These are phyloP conservation scores for Dioscorea cayenensis DNA, from an alignment of 116 monocot genomes.

Conservation along the genomic window DNA sequence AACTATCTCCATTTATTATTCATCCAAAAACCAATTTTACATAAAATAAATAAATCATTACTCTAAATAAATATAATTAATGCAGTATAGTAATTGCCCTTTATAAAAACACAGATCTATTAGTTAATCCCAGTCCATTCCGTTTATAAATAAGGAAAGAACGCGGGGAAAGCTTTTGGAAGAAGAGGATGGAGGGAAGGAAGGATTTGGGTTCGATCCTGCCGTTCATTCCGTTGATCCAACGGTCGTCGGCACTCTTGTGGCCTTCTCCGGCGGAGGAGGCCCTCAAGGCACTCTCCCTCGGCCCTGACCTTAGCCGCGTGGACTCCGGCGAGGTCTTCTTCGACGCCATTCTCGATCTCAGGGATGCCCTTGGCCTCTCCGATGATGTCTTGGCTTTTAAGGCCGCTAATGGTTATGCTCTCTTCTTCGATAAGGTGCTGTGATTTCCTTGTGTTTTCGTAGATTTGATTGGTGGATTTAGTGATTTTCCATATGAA, in stretches of 20 bases:
- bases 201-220: slow-evolving; percentile 60
- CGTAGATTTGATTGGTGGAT: background rate
- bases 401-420: slow-evolving; percentile 46
- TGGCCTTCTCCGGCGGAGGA: slow-evolving; percentile 58
- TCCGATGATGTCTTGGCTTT: slow-evolving; percentile 26
- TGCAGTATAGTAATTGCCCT: no score
- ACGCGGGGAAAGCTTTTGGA: no score
- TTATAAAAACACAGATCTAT: no score
- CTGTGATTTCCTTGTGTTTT: background rate
- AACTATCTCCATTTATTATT: no score
- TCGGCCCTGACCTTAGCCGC: slow-evolving; percentile 62
- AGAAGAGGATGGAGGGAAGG: slow-evolving; percentile 40
- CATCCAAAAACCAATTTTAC: no score
- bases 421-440: slow-evolving; percentile 30
- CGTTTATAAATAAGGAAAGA: no score
- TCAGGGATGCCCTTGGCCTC: slow-evolving; percentile 53
- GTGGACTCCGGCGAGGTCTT: slow-evolving; percentile 61
- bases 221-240: slow-evolving; percentile 56
- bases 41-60: no score
- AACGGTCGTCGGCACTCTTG: slow-evolving; percentile 49
- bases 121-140: no score
- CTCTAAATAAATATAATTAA: no score
- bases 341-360: slow-evolving; percentile 57
- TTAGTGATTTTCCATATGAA: no score
- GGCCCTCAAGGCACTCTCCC: slow-evolving; percentile 48